Conservation (phyloP, 768 basidiomycete species). For the Pholiota microspora region DNA sequence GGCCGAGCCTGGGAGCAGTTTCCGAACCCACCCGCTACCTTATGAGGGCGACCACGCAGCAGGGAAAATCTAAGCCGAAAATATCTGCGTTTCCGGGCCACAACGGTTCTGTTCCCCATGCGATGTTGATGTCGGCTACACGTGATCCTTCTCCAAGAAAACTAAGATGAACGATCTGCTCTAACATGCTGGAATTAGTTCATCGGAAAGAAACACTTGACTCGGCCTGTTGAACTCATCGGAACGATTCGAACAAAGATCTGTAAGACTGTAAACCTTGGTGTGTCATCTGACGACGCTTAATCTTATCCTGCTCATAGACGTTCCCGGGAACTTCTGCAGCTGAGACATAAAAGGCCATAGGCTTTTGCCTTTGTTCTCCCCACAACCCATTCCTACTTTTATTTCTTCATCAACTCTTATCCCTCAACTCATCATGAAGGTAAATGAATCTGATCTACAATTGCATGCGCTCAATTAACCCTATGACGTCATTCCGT, state of each 20-base stretch:
- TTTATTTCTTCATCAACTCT: background rate
- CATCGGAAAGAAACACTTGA: conserved; percentile 6
- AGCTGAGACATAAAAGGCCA: conserved; percentile 21
- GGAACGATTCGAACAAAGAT: conserved; percentile 17
- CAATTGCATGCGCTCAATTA: background rate
- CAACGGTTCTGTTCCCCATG: conserved; percentile 14
- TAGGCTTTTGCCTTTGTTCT: background rate
- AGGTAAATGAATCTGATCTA: conserved; percentile 11
- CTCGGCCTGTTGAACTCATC: conserved; percentile 3
- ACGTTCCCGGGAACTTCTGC: conserved; percentile 9
- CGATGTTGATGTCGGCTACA: conserved; percentile 5
- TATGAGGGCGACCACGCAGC: background rate
- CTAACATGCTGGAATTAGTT: background rate
- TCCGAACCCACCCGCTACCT: conserved; percentile 7
- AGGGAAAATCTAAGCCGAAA: background rate
- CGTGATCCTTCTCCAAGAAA: no score
- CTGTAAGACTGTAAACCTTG: background rate
- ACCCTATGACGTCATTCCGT: conserved; percentile 11
- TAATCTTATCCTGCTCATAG: conserved; percentile 8
- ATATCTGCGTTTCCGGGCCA: conserved; percentile 15
- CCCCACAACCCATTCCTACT: background rate
- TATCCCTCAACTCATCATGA: conserved; percentile 16
- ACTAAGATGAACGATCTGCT: conserved; percentile 4
- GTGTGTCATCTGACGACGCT: conserved; percentile 21
- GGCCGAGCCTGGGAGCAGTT: conserved; percentile 4